Evolutionary conservation across 257 asterid species (phyloP), one percentile per base, ranked within the genome.

Genomic region (Perilla frutescens): DNA sequence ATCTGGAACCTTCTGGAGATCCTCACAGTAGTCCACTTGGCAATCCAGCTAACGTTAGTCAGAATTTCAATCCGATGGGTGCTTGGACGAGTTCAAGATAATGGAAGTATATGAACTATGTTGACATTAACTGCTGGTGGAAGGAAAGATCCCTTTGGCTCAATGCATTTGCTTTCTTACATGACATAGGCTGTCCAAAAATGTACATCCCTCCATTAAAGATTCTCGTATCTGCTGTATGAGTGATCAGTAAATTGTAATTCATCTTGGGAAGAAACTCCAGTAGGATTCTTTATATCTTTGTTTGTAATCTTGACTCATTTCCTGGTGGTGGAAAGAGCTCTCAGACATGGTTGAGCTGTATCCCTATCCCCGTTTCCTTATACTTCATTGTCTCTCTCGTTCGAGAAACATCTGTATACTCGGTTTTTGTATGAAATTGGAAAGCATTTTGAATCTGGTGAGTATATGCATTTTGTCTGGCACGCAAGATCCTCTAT

Each of bases 41-140:
- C 29, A 75, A 76, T 77, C 81, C 83, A 58, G 73, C 84, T 71
- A 77, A 66, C 80, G 14, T 81, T 76, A 81, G 77, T 75, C 92
- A 88, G 78, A 87, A 81, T 73, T 76, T 81, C 10, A 61, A 77
- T 60, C 81, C 89, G 45, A 77, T 84, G 86, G 87, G 81, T 7
- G 74, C 71, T 36, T 90, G 96, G 94, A 77, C 79, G 47, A 81
- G 83, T 76, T 81, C 85, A 7, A 77, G 85, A 76, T 84, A 69
- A 54, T 70, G 70, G 82, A 77, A 77, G 75, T 77, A 36, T 82
- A 50, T 81, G 74, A 71, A 74, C 70, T 58, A 29, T 66, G 79
- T 61, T 75, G 84, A 85, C 88, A 76, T 85, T 82, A 83, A 85
- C 76, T 77, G 85, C 69, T 81, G 85, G 76, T 78, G 71, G 73